phyloP scores from a whole-genome alignment of 495 filamentous ascomycete genomes.

The Penicillium roqueforti region DNA sequence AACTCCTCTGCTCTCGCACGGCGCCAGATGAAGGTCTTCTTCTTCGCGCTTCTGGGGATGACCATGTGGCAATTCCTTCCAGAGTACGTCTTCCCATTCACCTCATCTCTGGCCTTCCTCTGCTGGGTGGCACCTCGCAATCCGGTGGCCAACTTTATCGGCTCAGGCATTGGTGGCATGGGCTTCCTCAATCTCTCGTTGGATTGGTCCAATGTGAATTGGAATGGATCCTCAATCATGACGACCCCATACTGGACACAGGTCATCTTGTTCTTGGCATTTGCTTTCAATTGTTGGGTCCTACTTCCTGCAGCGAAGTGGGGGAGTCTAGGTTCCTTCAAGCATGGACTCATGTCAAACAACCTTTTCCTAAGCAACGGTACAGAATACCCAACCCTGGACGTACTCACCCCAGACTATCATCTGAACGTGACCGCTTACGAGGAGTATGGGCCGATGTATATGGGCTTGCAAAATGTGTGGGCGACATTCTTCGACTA shows the following conservation, averaged over 20 bases:
- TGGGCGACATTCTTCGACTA: conserved; percentile 58
- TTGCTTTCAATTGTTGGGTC: conserved; percentile 53
- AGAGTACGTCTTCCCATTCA: conserved; percentile 54
- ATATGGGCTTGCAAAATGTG: conserved; percentile 50
- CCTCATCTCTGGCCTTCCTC: conserved; percentile 55
- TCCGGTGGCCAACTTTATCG: conserved; percentile 53
- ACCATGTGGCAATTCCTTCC: conserved; percentile 57
- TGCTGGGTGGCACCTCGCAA: conserved; percentile 58
- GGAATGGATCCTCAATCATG: conserved; percentile 47
- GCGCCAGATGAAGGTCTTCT: conserved; percentile 54
- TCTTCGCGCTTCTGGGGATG: conserved; percentile 45
- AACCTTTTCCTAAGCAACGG: conserved; percentile 48
- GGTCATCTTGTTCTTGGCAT: conserved; percentile 49
- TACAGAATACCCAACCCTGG: conserved; percentile 42
- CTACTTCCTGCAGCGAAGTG: conserved; percentile 53
- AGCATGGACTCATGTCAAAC: conserved; percentile 53
- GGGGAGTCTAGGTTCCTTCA: conserved; percentile 48
- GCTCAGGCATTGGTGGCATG: conserved; percentile 55
- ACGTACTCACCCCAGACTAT: conserved; percentile 44
- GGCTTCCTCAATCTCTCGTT: conserved; percentile 53
- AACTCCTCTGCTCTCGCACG: conserved; percentile 43
- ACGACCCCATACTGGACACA: conserved; percentile 55
- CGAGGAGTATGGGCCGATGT: conserved; percentile 45
- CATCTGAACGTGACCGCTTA: conserved; percentile 53
- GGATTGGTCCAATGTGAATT: conserved; percentile 56